Base-by-base conservation (phyloP, 257 asterid genomes). In the Primulina tabacum region DNA sequence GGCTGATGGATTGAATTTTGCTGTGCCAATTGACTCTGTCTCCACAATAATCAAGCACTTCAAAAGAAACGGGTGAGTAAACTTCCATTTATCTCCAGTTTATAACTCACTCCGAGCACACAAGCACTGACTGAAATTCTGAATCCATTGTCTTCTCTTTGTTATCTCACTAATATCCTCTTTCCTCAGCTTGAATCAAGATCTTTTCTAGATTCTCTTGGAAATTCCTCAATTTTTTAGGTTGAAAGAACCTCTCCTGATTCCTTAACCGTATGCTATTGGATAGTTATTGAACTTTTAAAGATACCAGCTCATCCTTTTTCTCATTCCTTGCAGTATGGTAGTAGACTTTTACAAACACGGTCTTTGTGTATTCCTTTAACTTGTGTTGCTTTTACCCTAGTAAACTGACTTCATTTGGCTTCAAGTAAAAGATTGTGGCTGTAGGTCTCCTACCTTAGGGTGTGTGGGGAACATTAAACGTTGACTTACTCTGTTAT, bases 1-100 rank as follows among this genome's bases (percentile, higher is more conserved):
- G 38, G 98, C 98, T 69, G 93, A 90, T 77, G 97, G 97, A 32
- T 77, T 92, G 75, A 82, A 85, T 75, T 92, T 92, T 76, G 83
- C 97, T 52, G 96, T 90, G 20, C 98, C 97, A 67, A 76, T 88
- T 70, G 97, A 90, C 76, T 88, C 90, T 32, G 92, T 83, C 70
- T 32, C 84, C 77, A 87, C 81, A 78, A 90, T 92, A 55, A 70
- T 90, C 18, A 87, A 83, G 79, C 97, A 92, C 80, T 90, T 92
- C 82, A 84, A 87, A 76, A 78, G 35, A 53, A 85, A 83, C 60
- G 96, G 97, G 98, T 90, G 82, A 28, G 74, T 50, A 12, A 12
- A 43, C 12, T 3, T 43, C 53, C n/a, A 11, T 43, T 43, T 11
- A 38, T 38, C 47, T 38, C 34, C 14, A 38, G 14, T 38, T 38